These are phyloP conservation scores for Yamadazyma taylorii DNA, from an alignment of 1,139 yeast species.

Conservation along the genomic window DNA sequence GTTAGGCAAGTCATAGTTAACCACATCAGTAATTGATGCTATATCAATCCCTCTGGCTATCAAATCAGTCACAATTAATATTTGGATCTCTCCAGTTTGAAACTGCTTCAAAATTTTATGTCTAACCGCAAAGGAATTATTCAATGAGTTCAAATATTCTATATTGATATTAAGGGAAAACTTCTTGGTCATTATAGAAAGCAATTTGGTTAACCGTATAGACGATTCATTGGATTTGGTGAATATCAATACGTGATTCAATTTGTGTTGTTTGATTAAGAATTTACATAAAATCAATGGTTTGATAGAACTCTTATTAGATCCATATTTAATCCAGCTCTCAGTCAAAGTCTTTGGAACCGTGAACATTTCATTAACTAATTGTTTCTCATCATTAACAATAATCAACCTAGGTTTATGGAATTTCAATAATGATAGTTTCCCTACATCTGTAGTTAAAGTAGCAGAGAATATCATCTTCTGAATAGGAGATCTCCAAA, in stretches of 20 bases:
- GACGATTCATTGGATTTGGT: constrained; percentile 88
- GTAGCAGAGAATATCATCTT: constrained; percentile 92
- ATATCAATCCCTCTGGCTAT: constrained; percentile 95
- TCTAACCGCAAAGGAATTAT: constrained; percentile 44
- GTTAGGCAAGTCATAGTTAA: constrained; percentile 88
- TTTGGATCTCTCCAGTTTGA: constrained; percentile 44
- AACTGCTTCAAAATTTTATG: constrained; percentile 56
- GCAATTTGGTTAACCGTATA: constrained; percentile 65
- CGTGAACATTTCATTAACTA: constrained; percentile 52
- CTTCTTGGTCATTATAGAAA: constrained; percentile 45
- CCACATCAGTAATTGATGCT: constrained; percentile 65
- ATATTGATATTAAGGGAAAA: constrained; percentile 19
- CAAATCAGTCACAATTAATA: constrained; percentile 86
- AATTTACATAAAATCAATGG: constrained; percentile 70
- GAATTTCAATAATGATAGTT: constrained; percentile 68
- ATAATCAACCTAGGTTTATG: constrained; percentile 69
- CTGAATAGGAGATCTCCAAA: constrained; percentile 34
- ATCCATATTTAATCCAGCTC: constrained; percentile 47
- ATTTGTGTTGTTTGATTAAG: constrained; percentile 34
- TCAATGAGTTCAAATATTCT: constrained; percentile 50
- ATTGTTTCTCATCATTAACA: constrained; percentile 55
- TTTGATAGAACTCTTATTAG: constrained; percentile 61
- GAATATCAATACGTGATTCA: constrained; percentile 57
- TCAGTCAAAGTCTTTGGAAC: constrained; percentile 61
- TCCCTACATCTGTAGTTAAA: constrained; percentile 88